Evolutionary conservation across 2,329 filamentous ascomycete species (phyloP).

Genomic region (Epichloe sylvatica): DNA sequence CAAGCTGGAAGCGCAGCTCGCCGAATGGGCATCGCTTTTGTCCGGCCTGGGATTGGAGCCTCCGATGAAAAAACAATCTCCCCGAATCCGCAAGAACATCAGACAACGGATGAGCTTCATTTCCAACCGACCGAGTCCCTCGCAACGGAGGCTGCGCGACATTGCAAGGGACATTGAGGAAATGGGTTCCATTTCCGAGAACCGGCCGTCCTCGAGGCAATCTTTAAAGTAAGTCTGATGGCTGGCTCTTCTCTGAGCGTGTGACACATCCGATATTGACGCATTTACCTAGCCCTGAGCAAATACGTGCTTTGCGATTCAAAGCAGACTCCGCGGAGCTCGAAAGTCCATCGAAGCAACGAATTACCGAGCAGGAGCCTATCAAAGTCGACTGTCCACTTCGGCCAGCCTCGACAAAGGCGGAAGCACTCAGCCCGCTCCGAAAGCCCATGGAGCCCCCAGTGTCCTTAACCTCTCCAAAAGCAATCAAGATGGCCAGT

Average conservation of each 20-base stretch:
- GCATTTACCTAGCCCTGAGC: constrained; percentile 35
- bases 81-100: constrained; percentile 25
- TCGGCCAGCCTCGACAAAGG: constrained; percentile 8
- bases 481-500: constrained; percentile 9
- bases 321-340: constrained; percentile 51
- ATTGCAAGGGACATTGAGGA: constrained; percentile 40
- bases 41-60: constrained; percentile 50
- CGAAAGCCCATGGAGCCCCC: constrained; percentile 17
- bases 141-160: constrained; percentile 42
- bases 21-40: constrained; percentile 55
- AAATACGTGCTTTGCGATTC: constrained; percentile 46
- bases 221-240: constrained; percentile 47
- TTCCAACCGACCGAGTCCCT: constrained; percentile 30
- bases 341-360: constrained; percentile 46
- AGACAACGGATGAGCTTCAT: constrained; percentile 29
- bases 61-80: constrained; percentile 34
- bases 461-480: constrained; percentile 18
- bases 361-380: constrained; percentile 42
- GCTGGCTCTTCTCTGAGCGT: constrained; percentile 3
- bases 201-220: constrained; percentile 51
- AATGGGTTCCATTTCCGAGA: constrained; percentile 48
- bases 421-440: constrained; percentile 10
- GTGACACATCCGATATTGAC: background rate
- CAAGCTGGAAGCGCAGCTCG: constrained; percentile 57
- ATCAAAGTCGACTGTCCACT: constrained; percentile 38